Conservation (phyloP, 2,329 filamentous ascomycete genomes). For the Trichoderma asperellum region DNA sequence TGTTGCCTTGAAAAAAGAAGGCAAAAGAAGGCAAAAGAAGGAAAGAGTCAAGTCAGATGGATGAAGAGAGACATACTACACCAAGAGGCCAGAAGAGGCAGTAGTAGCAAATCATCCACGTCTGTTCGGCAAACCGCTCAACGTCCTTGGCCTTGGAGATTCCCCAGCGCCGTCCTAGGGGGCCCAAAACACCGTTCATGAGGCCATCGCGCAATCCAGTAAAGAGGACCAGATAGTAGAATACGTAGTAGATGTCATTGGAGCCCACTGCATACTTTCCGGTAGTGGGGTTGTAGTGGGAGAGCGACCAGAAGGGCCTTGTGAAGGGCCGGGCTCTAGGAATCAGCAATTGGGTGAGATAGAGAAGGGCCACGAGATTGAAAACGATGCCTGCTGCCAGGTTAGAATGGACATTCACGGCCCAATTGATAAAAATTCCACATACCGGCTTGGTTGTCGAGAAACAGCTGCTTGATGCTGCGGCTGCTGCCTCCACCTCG, state of each 20-base stretch:
- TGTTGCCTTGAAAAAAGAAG: not conserved
- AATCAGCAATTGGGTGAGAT: slow-evolving; percentile 79
- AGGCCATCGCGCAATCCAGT: slow-evolving; percentile 80
- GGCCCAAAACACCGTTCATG: slow-evolving; percentile 85
- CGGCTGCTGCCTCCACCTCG: not conserved
- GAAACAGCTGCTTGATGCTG: slow-evolving; percentile 10
- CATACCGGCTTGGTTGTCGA: slow-evolving; percentile 10
- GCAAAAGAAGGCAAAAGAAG: not conserved
- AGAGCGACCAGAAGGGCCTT: slow-evolving; percentile 82
- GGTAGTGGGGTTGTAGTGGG: slow-evolving; percentile 73
- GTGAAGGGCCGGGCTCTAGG: slow-evolving; percentile 77
- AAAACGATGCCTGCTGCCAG: slow-evolving; percentile 45
- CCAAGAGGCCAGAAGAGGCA: slow-evolving; percentile 79
- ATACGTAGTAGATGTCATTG: slow-evolving; percentile 77
- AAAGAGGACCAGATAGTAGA: slow-evolving; percentile 79
- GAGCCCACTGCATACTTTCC: slow-evolving; percentile 74
- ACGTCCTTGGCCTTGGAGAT: slow-evolving; percentile 75
- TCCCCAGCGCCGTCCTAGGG: slow-evolving; percentile 72
- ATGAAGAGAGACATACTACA: slow-evolving; percentile 61
- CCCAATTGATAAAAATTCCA: not conserved
- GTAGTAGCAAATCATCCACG: slow-evolving; percentile 86
- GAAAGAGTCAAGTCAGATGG: not conserved
- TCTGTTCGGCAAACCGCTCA: slow-evolving; percentile 89
- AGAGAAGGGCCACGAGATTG: slow-evolving; percentile 80
- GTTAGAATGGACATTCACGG: not conserved